Conservation (phyloP, 148 eudicot genomes). For the Rheum nobile region DNA sequence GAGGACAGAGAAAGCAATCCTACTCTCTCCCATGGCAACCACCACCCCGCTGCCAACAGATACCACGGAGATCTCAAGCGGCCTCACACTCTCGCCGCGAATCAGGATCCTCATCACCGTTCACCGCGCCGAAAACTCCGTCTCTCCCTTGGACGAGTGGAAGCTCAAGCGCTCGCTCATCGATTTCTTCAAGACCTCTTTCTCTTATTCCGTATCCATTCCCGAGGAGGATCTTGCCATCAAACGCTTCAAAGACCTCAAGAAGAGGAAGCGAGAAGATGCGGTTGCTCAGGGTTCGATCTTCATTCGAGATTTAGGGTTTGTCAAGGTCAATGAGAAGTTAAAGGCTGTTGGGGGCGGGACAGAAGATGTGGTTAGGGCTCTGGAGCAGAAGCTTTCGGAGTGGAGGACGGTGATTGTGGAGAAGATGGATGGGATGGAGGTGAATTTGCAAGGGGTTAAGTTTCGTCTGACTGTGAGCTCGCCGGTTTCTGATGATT, state of each 20-base stretch:
- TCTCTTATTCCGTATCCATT: conserved; percentile 21
- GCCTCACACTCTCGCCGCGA: conserved; percentile 51
- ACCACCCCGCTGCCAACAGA: conserved; percentile 14
- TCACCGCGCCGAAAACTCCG: conserved; percentile 50
- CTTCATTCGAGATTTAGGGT: conserved; percentile 48
- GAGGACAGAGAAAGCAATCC: background rate
- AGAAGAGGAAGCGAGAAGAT: conserved; percentile 60
- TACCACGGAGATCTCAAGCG: conserved; percentile 28
- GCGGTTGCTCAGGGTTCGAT: conserved; percentile 50
- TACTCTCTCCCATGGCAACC: background rate
- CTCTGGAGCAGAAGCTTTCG: conserved; percentile 33
- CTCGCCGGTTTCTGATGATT: conserved; percentile 53
- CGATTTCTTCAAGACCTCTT: conserved; percentile 37
- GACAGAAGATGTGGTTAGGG: conserved; percentile 5
- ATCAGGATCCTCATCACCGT: conserved; percentile 45
- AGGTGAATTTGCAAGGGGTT: conserved; percentile 59
- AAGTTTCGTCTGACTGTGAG: conserved; percentile 47
- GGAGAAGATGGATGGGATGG: conserved; percentile 69
- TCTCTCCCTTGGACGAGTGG: conserved; percentile 59
- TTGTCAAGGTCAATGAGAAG: conserved; percentile 16
- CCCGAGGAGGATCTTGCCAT: conserved; percentile 37
- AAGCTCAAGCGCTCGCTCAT: conserved; percentile 56
- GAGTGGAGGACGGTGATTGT: conserved; percentile 55
- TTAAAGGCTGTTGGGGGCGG: conserved; percentile 2
- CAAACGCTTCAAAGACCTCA: conserved; percentile 39